Conservation (phyloP, 2,329 filamentous ascomycete genomes). For the Rosellinia necatrix region DNA sequence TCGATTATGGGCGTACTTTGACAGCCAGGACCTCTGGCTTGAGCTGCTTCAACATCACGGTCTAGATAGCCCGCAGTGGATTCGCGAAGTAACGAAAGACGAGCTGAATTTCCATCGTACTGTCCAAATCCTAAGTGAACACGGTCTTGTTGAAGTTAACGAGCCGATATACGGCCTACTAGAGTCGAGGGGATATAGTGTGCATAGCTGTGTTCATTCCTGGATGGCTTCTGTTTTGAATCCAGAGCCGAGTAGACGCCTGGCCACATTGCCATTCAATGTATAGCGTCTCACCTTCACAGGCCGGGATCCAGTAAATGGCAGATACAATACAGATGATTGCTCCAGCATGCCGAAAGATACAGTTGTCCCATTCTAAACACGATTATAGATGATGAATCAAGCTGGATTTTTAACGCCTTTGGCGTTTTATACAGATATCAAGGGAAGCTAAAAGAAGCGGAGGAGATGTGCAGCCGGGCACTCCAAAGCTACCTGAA, state of each 20-base stretch:
- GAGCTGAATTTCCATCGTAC: conserved; percentile 9
- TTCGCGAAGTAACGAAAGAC: conserved; percentile 10
- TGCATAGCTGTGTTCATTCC: conserved; percentile 14
- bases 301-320: too few species aligned
- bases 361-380: too few species aligned
- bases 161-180: neutral
- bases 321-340: too few species aligned
- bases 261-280: too few species aligned
- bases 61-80: neutral
- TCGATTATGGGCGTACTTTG: conserved; percentile 19
- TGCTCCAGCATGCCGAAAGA: too few species aligned
- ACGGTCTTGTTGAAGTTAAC: conserved; percentile 15
- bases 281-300: too few species aligned
- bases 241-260: too few species aligned
- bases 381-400: too few species aligned
- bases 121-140: neutral
- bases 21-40: conserved; percentile 14
- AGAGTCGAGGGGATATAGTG: conserved; percentile 16
- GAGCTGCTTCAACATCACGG: conserved; percentile 9
- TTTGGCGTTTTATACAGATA: too few species aligned
- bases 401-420: too few species aligned
- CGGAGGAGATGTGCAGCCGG: conserved; percentile 39
- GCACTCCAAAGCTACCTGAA: conserved; percentile 34
- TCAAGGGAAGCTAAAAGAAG: too few species aligned
- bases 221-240: conserved; percentile 8